Conservation (phyloP, 2,329 filamentous ascomycete genomes). For the Acephala macrosclerotiorum region DNA sequence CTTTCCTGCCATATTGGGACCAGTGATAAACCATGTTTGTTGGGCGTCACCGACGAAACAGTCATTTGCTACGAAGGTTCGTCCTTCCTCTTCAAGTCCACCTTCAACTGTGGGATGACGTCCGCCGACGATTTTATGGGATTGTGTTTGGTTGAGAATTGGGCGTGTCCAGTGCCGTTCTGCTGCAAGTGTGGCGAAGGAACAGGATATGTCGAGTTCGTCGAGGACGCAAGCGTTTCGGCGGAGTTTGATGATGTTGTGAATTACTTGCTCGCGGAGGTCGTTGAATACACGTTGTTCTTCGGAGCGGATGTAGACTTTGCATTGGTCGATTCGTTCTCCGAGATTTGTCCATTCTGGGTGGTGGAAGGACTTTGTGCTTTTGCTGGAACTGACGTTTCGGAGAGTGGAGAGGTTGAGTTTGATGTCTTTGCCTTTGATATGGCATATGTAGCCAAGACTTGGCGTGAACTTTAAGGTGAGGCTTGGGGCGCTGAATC, state of each 20-base stretch:
- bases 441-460: slow-evolving; percentile 88
- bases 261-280: slow-evolving; percentile 78
- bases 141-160: slow-evolving; percentile 67
- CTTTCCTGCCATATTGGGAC: slow-evolving; percentile 99
- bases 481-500: slow-evolving; percentile 69
- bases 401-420: slow-evolving; percentile 44
- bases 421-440: slow-evolving; percentile 78
- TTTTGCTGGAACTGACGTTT: slow-evolving; percentile 81
- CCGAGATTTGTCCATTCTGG: slow-evolving; percentile 86
- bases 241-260: slow-evolving; percentile 83
- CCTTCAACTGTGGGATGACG: slow-evolving; percentile 92
- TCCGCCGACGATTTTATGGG: slow-evolving; percentile 82
- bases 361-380: slow-evolving; percentile 84
- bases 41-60: slow-evolving; percentile 78
- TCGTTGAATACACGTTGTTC: slow-evolving; percentile 81
- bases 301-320: slow-evolving; percentile 80
- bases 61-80: slow-evolving; percentile 85
- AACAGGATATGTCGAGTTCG: slow-evolving; percentile 88
- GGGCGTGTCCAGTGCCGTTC: slow-evolving; percentile 80
- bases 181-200: slow-evolving; percentile 80
- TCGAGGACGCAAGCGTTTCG: slow-evolving; percentile 92
- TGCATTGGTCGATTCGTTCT: slow-evolving; percentile 77
- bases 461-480: slow-evolving; percentile 86
- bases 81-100: slow-evolving; percentile 79
- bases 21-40: slow-evolving; percentile 71